A percentile compares a stretch with the other conserved stretches of the same genome.
These are phyloP conservation scores for Pichia membranifaciens DNA, from an alignment of 805 yeast species.

Conservation along the genomic window DNA sequence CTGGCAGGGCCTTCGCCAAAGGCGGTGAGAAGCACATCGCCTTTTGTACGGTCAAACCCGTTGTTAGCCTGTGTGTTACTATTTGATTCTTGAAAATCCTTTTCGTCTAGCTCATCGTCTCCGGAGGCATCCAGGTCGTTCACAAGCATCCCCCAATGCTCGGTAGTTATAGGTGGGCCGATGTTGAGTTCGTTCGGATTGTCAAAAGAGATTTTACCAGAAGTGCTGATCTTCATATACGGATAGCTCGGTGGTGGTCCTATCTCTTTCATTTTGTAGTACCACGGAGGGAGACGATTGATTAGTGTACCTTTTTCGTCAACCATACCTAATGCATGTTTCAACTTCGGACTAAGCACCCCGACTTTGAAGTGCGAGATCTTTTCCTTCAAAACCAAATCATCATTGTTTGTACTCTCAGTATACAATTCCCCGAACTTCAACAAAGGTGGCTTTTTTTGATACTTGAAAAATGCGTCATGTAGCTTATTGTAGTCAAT, in stretches of 20 bases:
- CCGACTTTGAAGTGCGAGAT: constrained; percentile 51
- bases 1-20: constrained; percentile 17
- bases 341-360: constrained; percentile 50
- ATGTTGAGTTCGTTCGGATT: constrained; percentile 12
- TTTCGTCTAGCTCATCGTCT: constrained; percentile 30
- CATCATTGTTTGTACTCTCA: constrained; percentile 52
- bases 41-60: constrained; percentile 25
- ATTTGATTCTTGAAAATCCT: constrained; percentile 21
- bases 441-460: constrained; percentile 63
- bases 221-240: constrained; percentile 43
- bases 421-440: constrained; percentile 72
- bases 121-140: constrained; percentile 34
- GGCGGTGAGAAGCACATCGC: constrained; percentile 26
- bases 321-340: constrained; percentile 63
- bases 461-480: constrained; percentile 82
- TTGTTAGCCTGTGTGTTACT: constrained; percentile 7
- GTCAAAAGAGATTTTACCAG: constrained; percentile 31
- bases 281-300: constrained; percentile 71
- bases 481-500: constrained; percentile 77
- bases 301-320: constrained; percentile 17
- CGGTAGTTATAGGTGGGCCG: constrained; percentile 5
- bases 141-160: constrained; percentile 28
- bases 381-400: constrained; percentile 31
- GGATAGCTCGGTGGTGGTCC: constrained; percentile 88
- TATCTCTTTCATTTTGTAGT: constrained; percentile 52